These are phyloP conservation scores for Anisodus tanguticus DNA, from an alignment of 257 asterid species.

Conservation along the genomic window DNA sequence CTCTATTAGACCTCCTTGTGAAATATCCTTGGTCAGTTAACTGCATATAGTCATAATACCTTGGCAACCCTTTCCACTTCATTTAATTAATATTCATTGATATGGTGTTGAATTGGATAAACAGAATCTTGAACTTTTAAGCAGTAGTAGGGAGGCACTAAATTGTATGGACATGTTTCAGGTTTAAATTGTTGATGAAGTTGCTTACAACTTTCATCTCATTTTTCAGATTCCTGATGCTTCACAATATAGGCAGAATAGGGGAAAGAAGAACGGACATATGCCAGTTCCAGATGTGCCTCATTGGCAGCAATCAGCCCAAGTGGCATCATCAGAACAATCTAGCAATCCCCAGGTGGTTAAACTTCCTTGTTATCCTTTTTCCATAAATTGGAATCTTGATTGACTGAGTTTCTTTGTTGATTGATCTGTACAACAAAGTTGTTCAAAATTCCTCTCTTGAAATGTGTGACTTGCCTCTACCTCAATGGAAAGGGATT, in stretches of 20 bases:
- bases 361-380: not conserved
- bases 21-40: constrained; percentile 61
- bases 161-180: not conserved
- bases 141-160: not conserved
- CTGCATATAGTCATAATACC: not conserved
- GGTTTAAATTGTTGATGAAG: constrained; percentile 16
- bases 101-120: not conserved
- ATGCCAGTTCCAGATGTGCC: constrained; percentile 41
- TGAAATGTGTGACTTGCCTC: constrained; percentile 4
- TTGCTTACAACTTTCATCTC: not conserved
- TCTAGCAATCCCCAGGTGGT: constrained; percentile 61
- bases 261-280: constrained; percentile 63
- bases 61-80: not conserved
- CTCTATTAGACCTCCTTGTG: constrained; percentile 53
- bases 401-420: constrained; percentile 8
- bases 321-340: constrained; percentile 51
- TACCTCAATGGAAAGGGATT: constrained; percentile 25
- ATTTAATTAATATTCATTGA: not conserved
- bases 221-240: constrained; percentile 52
- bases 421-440: not conserved
- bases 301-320: constrained; percentile 45
- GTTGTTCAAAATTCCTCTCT: not conserved
- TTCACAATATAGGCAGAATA: constrained; percentile 61
- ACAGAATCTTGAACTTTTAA: constrained; percentile 5
- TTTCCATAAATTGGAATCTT: constrained; percentile 9